Conservation (phyloP, 805 yeast genomes). For the Zygotorulaspora chibaensis region DNA sequence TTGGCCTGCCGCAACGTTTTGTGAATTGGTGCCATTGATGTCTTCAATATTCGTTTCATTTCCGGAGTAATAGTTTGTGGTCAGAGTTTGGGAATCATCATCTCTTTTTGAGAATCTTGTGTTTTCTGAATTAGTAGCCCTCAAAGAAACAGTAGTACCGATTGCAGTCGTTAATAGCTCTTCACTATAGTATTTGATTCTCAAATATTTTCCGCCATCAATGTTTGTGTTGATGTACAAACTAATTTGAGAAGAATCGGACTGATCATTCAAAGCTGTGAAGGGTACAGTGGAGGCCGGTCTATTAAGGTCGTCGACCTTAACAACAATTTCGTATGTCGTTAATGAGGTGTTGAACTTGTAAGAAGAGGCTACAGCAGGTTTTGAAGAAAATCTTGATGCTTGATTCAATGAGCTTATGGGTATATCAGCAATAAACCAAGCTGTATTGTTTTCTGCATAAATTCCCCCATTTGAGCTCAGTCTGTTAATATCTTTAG, state of each 20-base stretch:
- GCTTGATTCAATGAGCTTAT: slow-evolving; percentile 16
- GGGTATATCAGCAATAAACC: slow-evolving; percentile 32
- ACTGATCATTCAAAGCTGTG: slow-evolving; percentile 24
- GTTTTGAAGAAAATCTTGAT: slow-evolving; percentile 20
- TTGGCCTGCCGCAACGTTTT: not conserved
- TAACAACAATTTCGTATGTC: slow-evolving; percentile 22
- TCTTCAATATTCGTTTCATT: slow-evolving; percentile 4
- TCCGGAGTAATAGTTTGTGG: slow-evolving; percentile 4
- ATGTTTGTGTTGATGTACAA: slow-evolving; percentile 22
- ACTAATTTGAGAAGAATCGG: slow-evolving; percentile 21
- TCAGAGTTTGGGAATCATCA: slow-evolving; percentile 1
- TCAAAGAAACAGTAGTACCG: slow-evolving; percentile 10
- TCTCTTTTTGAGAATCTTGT: slow-evolving; percentile 5
- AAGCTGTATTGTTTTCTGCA: slow-evolving; percentile 22
- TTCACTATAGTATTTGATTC: slow-evolving; percentile 24
- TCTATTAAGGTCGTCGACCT: slow-evolving; percentile 24
- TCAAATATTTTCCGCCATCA: slow-evolving; percentile 29
- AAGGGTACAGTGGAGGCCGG: slow-evolving; percentile 25
- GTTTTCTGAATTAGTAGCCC: not conserved
- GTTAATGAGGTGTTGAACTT: slow-evolving; percentile 20
- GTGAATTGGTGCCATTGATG: not conserved
- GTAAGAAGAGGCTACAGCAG: slow-evolving; percentile 15
- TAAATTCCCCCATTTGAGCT: slow-evolving; percentile 28
- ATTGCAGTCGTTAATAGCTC: slow-evolving; percentile 13
- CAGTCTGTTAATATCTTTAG: slow-evolving; percentile 16